phyloP scores from a whole-genome alignment of 78 protist genomes.

The Protostelium mycophagum region DNA sequence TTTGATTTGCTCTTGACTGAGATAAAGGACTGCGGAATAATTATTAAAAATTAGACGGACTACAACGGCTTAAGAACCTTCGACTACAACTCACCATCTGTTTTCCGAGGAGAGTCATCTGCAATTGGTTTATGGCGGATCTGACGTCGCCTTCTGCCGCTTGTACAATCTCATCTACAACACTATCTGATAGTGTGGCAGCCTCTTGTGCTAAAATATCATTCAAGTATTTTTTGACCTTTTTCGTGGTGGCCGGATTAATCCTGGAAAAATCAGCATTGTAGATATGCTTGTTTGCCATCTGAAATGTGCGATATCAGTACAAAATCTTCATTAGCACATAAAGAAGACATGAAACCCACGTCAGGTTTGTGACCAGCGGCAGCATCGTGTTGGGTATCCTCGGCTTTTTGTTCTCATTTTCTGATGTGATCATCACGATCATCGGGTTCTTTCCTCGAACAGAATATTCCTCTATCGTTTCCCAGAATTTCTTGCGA shows the following conservation, averaged over 20 bases:
- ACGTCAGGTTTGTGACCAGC: not conserved
- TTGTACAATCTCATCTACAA: not conserved
- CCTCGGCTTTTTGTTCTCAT: not conserved
- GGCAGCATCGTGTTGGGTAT: not conserved
- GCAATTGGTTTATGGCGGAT: not conserved
- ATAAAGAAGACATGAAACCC: too few species aligned
- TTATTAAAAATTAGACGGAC: too few species aligned
- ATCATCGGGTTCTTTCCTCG: not conserved
- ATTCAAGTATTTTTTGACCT: not conserved
- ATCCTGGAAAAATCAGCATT: not conserved
- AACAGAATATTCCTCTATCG: not conserved
- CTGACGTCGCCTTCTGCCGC: not conserved
- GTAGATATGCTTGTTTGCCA: too few species aligned
- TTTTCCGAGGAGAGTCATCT: not conserved
- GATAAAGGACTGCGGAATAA: too few species aligned
- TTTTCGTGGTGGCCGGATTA: not conserved
- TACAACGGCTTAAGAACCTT: too few species aligned
- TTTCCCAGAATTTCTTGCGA: not conserved
- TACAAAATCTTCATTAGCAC: too few species aligned
- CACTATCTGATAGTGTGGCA: not conserved
- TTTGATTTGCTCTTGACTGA: not conserved
- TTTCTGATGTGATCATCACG: not conserved
- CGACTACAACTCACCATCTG: not conserved
- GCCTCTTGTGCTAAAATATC: not conserved
- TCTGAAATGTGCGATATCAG: not conserved